phyloP scores from a whole-genome alignment of 768 basidiomycete species.

The Serendipita sp. region DNA sequence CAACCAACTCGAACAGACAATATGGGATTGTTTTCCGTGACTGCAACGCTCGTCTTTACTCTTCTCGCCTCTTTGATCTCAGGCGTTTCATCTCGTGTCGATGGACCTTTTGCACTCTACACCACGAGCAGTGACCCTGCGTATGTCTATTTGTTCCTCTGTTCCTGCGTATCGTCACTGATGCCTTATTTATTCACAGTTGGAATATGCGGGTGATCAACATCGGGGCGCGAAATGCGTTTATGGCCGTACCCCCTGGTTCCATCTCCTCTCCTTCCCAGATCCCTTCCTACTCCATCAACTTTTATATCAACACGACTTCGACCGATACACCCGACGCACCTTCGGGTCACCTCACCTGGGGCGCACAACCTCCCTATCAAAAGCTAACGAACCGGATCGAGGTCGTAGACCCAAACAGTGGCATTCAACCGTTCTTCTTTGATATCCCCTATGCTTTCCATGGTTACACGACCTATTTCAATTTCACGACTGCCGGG shows the following conservation, averaged over 20 bases:
- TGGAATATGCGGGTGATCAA: constrained; percentile 2
- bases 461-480: not conserved
- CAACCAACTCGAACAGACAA: no score
- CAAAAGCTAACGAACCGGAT: not conserved
- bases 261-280: not conserved
- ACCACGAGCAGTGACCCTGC: not conserved
- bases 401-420: not conserved
- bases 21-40: not conserved
- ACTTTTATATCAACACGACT: constrained; percentile 1
- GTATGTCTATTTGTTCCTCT: not conserved
- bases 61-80: not conserved
- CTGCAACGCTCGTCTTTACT: not conserved
- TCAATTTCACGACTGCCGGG: not conserved
- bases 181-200: not conserved
- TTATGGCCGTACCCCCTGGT: not conserved
- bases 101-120: not conserved
- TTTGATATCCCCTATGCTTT: not conserved
- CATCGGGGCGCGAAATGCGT: not conserved
- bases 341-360: not conserved
- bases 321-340: not conserved
- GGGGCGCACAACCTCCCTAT: not conserved
- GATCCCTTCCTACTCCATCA: not conserved
- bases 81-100: not conserved
- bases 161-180: not conserved
- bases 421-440: not conserved